phyloP scores from a whole-genome alignment of 2,329 filamentous ascomycete genomes.

The Cladorrhinum sp. region DNA sequence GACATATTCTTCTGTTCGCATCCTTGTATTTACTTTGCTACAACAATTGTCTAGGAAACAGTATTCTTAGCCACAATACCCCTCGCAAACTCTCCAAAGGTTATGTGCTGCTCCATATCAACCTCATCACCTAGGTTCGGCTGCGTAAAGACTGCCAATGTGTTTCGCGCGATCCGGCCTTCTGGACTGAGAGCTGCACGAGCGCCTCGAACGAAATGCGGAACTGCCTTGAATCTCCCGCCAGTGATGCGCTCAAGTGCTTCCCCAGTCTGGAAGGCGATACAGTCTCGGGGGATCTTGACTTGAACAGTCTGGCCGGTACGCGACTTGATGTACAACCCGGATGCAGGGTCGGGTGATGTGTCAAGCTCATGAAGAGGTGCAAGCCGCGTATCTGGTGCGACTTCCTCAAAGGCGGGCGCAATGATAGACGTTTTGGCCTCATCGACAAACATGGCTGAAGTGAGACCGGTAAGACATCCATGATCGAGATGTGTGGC shows the following conservation, averaged over 20 bases:
- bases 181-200: constrained; percentile 51
- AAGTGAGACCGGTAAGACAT: constrained; percentile 89
- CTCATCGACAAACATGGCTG: constrained; percentile 95
- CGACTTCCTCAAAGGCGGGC: constrained; percentile 34
- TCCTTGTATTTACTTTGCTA: neutral
- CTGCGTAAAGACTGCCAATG: constrained; percentile 94
- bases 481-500: constrained; percentile 88
- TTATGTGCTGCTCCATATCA: constrained; percentile 63
- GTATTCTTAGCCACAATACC: constrained; percentile 60
- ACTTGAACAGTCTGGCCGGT: constrained; percentile 83
- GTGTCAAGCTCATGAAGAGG: constrained; percentile 67
- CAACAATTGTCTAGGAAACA: constrained; percentile 33
- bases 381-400: constrained; percentile 36
- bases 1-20: neutral
- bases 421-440: constrained; percentile 31
- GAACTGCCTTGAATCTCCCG: constrained; percentile 91
- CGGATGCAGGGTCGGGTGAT: constrained; percentile 80
- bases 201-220: constrained; percentile 87
- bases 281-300: constrained; percentile 82
- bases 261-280: constrained; percentile 95
- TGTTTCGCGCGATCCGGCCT: constrained; percentile 71
- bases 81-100: constrained; percentile 73
- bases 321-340: constrained; percentile 91
- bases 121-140: constrained; percentile 83
- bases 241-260: constrained; percentile 84